Evolutionary conservation across 257 asterid species (phyloP).

Genomic region (Penstemon davidsonii): DNA sequence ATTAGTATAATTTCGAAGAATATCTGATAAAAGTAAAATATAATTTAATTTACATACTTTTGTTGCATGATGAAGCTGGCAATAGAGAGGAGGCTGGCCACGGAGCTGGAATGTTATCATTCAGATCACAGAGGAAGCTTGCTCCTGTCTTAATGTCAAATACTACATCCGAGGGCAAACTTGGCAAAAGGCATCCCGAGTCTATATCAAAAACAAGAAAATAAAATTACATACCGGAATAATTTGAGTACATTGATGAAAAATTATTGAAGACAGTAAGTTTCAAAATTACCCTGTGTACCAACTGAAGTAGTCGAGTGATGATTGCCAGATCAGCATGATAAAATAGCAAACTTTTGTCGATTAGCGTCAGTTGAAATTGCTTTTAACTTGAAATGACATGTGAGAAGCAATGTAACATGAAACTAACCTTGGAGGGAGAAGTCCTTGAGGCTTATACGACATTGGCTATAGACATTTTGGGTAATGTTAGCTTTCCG

Average conservation of each 20-base stretch:
- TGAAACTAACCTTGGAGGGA: slow-evolving; percentile 87
- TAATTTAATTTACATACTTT: slow-evolving; percentile 44
- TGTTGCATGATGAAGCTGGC: slow-evolving; percentile 82
- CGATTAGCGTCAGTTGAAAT: slow-evolving; percentile 36
- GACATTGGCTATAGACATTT: slow-evolving; percentile 75
- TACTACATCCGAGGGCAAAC: slow-evolving; percentile 88
- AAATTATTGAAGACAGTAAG: slow-evolving; percentile 1
- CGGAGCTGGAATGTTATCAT: slow-evolving; percentile 96
- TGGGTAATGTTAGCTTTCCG: slow-evolving; percentile 70
- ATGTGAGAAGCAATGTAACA: slow-evolving; percentile 17
- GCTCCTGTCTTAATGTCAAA: slow-evolving; percentile 71
- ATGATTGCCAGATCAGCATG: slow-evolving; percentile 39
- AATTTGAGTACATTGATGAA: neutral
- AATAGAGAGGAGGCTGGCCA: slow-evolving; percentile 80
- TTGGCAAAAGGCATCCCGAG: slow-evolving; percentile 92
- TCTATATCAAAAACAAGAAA: slow-evolving; percentile 40
- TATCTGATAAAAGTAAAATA: neutral
- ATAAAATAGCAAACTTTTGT: slow-evolving; percentile 28
- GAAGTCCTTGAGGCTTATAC: slow-evolving; percentile 87
- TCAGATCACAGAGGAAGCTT: slow-evolving; percentile 90
- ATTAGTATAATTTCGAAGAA: neutral
- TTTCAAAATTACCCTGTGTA: slow-evolving; percentile 56
- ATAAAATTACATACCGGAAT: too few species aligned
- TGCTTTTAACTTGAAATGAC: slow-evolving; percentile 11
- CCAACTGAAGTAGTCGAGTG: slow-evolving; percentile 58